Evolutionary conservation across 768 basidiomycete species (phyloP).

Genomic region (Termitomyces sp.): DNA sequence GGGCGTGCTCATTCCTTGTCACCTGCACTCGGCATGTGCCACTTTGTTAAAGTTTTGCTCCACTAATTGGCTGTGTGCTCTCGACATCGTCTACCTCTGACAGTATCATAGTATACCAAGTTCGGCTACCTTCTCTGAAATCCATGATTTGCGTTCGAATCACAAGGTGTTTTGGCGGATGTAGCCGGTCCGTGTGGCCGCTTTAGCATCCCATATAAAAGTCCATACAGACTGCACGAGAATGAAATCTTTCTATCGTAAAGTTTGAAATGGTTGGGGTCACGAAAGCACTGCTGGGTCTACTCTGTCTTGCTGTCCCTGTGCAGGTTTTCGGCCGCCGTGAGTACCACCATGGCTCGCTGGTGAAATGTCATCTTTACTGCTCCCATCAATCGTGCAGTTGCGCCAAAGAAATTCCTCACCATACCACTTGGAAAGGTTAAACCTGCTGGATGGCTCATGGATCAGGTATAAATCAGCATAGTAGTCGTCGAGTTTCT

Average conservation of each 20-base stretch:
- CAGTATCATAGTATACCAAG: neutral
- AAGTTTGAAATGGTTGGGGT: neutral
- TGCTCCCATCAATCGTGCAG: conserved; percentile 14
- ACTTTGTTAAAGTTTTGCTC: neutral
- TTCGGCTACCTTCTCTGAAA: neutral
- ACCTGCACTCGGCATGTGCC: conserved; percentile 12
- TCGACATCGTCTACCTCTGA: neutral
- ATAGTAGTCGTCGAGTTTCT: neutral
- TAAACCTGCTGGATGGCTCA: conserved; percentile 35
- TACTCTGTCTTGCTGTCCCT: conserved; percentile 6
- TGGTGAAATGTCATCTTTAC: neutral
- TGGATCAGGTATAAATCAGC: conserved; percentile 33
- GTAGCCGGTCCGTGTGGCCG: conserved; percentile 5
- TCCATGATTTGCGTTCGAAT: neutral
- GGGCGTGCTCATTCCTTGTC: conserved; percentile 2
- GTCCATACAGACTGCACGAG: neutral
- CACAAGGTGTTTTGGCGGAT: conserved; percentile 6
- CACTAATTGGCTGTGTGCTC: neutral
- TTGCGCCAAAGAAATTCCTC: conserved; percentile 37
- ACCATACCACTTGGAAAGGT: conserved; percentile 34
- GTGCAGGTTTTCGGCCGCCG: conserved; percentile 17
- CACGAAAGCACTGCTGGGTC: conserved; percentile 1
- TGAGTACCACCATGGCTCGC: conserved; percentile 10
- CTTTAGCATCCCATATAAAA: neutral
- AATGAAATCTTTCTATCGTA: neutral